These are phyloP conservation scores for Arthroderma uncinatum DNA, from an alignment of 2,329 filamentous ascomycete species.

Conservation along the genomic window DNA sequence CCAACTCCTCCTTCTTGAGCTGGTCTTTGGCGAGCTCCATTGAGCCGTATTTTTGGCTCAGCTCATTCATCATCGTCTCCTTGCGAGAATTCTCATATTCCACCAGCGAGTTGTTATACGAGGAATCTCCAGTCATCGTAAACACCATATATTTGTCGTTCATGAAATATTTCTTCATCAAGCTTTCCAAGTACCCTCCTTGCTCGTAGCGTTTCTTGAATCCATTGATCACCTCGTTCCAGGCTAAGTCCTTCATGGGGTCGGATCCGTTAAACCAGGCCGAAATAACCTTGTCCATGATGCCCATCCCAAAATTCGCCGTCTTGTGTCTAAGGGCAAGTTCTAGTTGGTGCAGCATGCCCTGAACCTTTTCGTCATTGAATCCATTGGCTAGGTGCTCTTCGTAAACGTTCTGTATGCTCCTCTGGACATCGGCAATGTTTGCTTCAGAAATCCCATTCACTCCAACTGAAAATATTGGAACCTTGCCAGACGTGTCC, in stretches of 20 bases:
- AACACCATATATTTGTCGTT: slow-evolving; percentile 82
- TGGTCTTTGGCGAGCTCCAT: slow-evolving; percentile 59
- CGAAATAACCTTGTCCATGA: slow-evolving; percentile 78
- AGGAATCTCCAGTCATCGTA: slow-evolving; percentile 78
- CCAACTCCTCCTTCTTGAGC: slow-evolving; percentile 66
- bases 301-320: slow-evolving; percentile 81
- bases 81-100: slow-evolving; percentile 67
- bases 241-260: slow-evolving; percentile 80
- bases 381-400: slow-evolving; percentile 67
- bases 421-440: slow-evolving; percentile 62
- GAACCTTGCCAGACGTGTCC: slow-evolving; percentile 62
- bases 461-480: slow-evolving; percentile 81
- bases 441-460: slow-evolving; percentile 79
- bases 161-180: slow-evolving; percentile 82
- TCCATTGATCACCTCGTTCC: slow-evolving; percentile 74
- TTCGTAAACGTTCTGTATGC: slow-evolving; percentile 59
- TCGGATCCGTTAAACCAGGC: slow-evolving; percentile 94
- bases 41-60: slow-evolving; percentile 56
- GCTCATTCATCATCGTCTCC: slow-evolving; percentile 60
- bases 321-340: slow-evolving; percentile 93
- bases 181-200: slow-evolving; percentile 67
- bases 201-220: slow-evolving; percentile 69
- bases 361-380: slow-evolving; percentile 80
- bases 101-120: slow-evolving; percentile 61
- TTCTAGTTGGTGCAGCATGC: slow-evolving; percentile 86